These are phyloP conservation scores for Eucalyptus cloeziana DNA, from an alignment of 345 rosid genomes.

Conservation along the genomic window DNA sequence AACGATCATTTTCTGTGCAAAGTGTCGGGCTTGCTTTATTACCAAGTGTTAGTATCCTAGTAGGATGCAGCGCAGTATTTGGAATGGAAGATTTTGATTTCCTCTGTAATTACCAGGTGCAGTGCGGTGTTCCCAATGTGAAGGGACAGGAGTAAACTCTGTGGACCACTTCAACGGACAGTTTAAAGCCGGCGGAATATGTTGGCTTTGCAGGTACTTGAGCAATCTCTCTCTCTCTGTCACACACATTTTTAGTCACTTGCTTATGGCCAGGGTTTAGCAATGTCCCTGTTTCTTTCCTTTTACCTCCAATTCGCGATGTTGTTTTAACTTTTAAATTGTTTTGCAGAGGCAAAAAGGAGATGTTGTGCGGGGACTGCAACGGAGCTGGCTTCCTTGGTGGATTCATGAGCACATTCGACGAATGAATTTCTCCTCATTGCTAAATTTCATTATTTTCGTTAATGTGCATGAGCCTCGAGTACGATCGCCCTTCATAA, in stretches of 20 bases:
- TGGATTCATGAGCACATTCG: slow-evolving; percentile 84
- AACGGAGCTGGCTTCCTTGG: slow-evolving; percentile 97
- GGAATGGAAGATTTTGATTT: background rate
- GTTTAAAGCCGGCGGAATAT: slow-evolving; percentile 83
- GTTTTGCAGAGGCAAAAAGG: slow-evolving; percentile 71
- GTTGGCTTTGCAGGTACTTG: slow-evolving; percentile 91
- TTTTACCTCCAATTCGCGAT: background rate
- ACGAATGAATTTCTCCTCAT: slow-evolving; percentile 1
- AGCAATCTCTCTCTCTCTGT: background rate
- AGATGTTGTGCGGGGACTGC: slow-evolving; percentile 71
- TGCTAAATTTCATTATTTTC: background rate
- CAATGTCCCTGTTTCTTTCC: background rate
- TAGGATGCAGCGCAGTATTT: background rate
- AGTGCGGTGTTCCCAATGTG: slow-evolving; percentile 52
- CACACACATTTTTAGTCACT: background rate
- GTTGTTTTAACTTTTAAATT: background rate
- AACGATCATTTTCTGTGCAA: background rate
- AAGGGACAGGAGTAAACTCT: slow-evolving; percentile 79
- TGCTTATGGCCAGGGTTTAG: background rate
- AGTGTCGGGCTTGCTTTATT: background rate
- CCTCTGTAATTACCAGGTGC: slow-evolving; percentile 29
- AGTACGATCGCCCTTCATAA: background rate
- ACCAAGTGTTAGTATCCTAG: background rate
- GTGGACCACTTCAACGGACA: slow-evolving; percentile 90
- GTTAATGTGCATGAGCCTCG: background rate